A percentile compares a stretch with the other conserved stretches of the same genome.
Evolutionary conservation across 2,329 filamentous ascomycete genomes (phyloP).

Genomic region (Hypomyces rosellus): DNA sequence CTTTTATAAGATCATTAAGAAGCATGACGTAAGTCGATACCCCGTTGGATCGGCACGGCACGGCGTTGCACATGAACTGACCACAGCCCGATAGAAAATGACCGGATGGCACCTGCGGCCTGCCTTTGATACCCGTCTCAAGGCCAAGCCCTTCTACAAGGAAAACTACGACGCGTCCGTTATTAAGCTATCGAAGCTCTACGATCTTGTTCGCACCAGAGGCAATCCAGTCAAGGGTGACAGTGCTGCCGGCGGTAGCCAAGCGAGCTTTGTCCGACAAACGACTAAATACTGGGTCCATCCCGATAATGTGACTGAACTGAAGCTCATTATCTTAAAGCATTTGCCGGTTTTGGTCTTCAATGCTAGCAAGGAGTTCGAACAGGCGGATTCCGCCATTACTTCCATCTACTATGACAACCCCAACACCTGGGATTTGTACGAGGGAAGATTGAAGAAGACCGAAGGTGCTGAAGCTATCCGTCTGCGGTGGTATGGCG

Average conservation of each 20-base stretch:
- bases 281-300: conserved; percentile 99
- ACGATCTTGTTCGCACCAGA: conserved; percentile 87
- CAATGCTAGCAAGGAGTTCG: conserved; percentile 95
- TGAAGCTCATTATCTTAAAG: conserved; percentile 97
- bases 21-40: conserved; percentile 73
- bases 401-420: conserved; percentile 99
- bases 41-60: not conserved
- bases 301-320: conserved; percentile 93
- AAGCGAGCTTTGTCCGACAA: conserved; percentile 93
- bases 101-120: conserved; percentile 90
- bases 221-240: conserved; percentile 92
- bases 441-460: conserved; percentile 92
- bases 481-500: conserved; percentile 93
- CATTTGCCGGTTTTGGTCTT: conserved; percentile 96
- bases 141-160: conserved; percentile 96
- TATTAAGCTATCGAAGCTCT: conserved; percentile 88
- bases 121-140: conserved; percentile 90
- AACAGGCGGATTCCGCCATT: conserved; percentile 83
- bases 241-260: conserved; percentile 79
- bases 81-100: conserved; percentile 63
- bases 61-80: conserved; percentile 14
- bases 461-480: conserved; percentile 96
- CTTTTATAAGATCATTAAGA: conserved; percentile 99
- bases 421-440: conserved; percentile 86
- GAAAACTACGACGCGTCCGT: conserved; percentile 98